A percentile compares a stretch with the other conserved stretches of the same genome.
These are phyloP conservation scores for Blastomyces gilchristii DNA, from an alignment of 2,329 filamentous ascomycete species.

Conservation along the genomic window DNA sequence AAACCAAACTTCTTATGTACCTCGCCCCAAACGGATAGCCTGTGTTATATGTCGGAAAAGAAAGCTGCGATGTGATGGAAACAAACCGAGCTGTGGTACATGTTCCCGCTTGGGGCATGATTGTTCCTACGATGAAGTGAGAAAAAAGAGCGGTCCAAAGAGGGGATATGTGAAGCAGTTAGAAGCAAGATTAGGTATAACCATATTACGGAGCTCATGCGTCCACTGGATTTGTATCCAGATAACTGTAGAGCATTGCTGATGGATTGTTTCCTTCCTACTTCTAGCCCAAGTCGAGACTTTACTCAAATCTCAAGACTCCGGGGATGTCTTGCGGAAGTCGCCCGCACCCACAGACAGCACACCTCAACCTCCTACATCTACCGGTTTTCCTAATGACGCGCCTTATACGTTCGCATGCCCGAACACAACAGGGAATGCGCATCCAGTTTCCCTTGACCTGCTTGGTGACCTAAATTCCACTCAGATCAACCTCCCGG, in stretches of 20 bases:
- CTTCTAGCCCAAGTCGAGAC: conserved; percentile 79
- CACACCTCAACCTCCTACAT: conserved; percentile 22
- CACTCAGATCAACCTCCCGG: conserved; percentile 18
- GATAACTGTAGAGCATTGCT: not conserved
- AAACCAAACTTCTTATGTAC: conserved; percentile 45
- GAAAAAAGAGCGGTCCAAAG: conserved; percentile 90
- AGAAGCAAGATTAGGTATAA: conserved; percentile 76
- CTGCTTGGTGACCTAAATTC: conserved; percentile 1
- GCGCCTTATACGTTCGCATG: not conserved
- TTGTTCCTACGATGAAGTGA: conserved; percentile 83
- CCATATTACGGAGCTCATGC: not conserved
- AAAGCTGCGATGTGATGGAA: conserved; percentile 82
- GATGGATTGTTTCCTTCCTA: not conserved
- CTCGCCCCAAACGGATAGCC: conserved; percentile 72
- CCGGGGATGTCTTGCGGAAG: conserved; percentile 20
- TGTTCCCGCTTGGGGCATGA: conserved; percentile 77
- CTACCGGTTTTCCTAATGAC: not conserved
- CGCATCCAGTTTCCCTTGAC: not conserved
- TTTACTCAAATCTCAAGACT: conserved; percentile 69
- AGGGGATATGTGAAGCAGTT: conserved; percentile 88
- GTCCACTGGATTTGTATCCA: conserved; percentile 1
- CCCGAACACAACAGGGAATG: not conserved
- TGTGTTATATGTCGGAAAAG: conserved; percentile 62
- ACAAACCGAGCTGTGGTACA: conserved; percentile 75
- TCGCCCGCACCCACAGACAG: conserved; percentile 1